Evolutionary conservation across 805 yeast species (phyloP).

Genomic region (Saturnispora hagleri): DNA sequence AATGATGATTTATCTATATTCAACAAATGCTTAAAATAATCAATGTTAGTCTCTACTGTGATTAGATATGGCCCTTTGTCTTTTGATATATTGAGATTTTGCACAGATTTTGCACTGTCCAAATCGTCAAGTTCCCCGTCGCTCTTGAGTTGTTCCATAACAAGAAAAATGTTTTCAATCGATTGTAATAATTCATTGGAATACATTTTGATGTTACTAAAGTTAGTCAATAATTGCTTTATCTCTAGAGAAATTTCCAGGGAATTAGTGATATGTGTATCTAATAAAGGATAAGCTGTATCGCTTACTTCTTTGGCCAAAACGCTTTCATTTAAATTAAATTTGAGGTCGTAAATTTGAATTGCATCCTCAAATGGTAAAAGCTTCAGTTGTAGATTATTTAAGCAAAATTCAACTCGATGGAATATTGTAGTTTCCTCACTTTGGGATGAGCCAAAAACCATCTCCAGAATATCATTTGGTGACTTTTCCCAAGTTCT

Average conservation of each 20-base stretch:
- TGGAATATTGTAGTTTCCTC: slow-evolving; percentile 3
- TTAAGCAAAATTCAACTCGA: slow-evolving; percentile 8
- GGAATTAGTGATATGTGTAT: slow-evolving; percentile 14
- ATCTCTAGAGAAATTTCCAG: slow-evolving; percentile 17
- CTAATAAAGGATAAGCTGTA: slow-evolving; percentile 12
- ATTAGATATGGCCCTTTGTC: slow-evolving; percentile 13
- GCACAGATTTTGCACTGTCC: slow-evolving; percentile 7
- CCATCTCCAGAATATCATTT: slow-evolving; percentile 43
- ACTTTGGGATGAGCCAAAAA: slow-evolving; percentile 32
- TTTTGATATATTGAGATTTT: neutral
- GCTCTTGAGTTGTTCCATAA: neutral
- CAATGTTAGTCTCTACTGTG: slow-evolving; percentile 16
- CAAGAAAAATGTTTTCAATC: slow-evolving; percentile 6
- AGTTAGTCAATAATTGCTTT: slow-evolving; percentile 13
- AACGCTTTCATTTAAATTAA: slow-evolving; percentile 10
- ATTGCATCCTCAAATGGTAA: slow-evolving; percentile 18
- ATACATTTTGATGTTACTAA: slow-evolving; percentile 7
- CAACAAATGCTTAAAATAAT: slow-evolving; percentile 15
- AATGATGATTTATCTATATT: slow-evolving; percentile 18
- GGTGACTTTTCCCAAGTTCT: slow-evolving; percentile 82
- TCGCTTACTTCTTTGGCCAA: slow-evolving; percentile 12
- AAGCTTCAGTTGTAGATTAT: slow-evolving; percentile 15
- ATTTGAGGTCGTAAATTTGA: slow-evolving; percentile 10
- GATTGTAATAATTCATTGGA: neutral
- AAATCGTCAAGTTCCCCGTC: slow-evolving; percentile 4